Percentiles rank a stretch among this genome's conserved stretches.
phyloP scores from a whole-genome alignment of 2,329 filamentous ascomycete genomes.

The Colletotrichum cuscutae region DNA sequence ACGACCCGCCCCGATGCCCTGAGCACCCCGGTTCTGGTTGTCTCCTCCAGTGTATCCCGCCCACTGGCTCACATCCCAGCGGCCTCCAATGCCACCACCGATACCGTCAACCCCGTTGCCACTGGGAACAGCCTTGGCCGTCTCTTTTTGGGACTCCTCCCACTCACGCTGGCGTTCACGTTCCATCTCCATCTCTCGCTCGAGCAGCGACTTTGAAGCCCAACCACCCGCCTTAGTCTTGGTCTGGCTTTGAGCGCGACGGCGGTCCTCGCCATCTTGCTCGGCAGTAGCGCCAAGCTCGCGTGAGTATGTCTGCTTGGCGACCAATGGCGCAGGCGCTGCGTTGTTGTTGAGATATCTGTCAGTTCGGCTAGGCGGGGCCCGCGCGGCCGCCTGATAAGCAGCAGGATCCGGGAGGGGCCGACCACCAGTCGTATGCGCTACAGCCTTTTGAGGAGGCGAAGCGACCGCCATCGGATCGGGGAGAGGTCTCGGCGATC shows the following conservation, averaged over 20 bases:
- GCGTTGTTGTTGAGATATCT: constrained; percentile 67
- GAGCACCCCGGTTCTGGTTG: constrained; percentile 73
- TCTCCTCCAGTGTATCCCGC: constrained; percentile 80
- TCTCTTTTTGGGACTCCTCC: constrained; percentile 79
- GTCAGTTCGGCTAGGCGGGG: constrained; percentile 61
- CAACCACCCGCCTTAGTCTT: constrained; percentile 71
- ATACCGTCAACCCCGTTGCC: constrained; percentile 68
- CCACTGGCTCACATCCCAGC: constrained; percentile 83
- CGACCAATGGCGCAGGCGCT: constrained; percentile 50
- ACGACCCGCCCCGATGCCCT: constrained; percentile 75
- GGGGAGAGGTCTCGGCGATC: constrained; percentile 52
- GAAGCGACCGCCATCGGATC: constrained; percentile 47
- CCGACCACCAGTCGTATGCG: constrained; percentile 55
- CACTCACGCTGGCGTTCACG: constrained; percentile 81
- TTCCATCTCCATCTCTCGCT: constrained; percentile 85
- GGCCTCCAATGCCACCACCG: constrained; percentile 73
- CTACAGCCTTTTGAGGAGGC: constrained; percentile 44
- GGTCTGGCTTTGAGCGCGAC: constrained; percentile 66
- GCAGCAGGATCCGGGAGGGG: constrained; percentile 63
- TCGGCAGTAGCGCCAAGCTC: constrained; percentile 68
- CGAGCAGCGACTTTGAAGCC: constrained; percentile 77
- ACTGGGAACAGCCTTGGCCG: constrained; percentile 64
- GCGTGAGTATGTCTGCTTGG: constrained; percentile 63
- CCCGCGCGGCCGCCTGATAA: constrained; percentile 39
- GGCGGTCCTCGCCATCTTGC: constrained; percentile 70